These are phyloP conservation scores for Tripterygium wilfordii DNA, from an alignment of 177 flowering plant species.

Conservation along the genomic window DNA sequence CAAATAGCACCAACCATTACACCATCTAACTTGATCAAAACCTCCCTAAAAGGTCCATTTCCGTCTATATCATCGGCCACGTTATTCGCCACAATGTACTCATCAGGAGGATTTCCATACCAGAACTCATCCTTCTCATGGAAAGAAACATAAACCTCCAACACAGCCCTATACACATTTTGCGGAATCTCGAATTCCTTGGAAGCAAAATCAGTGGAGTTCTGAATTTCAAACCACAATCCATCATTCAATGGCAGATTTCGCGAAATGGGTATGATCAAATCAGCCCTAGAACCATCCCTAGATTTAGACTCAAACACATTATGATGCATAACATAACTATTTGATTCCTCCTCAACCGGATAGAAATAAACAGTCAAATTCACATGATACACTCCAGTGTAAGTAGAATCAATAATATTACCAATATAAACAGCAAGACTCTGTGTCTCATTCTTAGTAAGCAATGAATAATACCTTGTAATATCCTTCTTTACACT, in stretches of 20 bases:
- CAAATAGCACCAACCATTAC: slow-evolving; percentile 68
- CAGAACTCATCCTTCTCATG: slow-evolving; percentile 85
- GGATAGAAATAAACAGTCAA: slow-evolving; percentile 45
- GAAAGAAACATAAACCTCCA: slow-evolving; percentile 79
- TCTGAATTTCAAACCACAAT: slow-evolving; percentile 66
- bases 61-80: slow-evolving; percentile 39
- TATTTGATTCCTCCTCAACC: slow-evolving; percentile 14
- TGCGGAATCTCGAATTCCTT: slow-evolving; percentile 52
- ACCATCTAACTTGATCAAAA: slow-evolving; percentile 61
- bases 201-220: slow-evolving; percentile 36
- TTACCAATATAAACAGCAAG: slow-evolving; percentile 80
- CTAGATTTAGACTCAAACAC: slow-evolving; percentile 14
- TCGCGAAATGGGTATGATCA: slow-evolving; percentile 75
- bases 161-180: slow-evolving; percentile 69
- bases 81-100: slow-evolving; percentile 53
- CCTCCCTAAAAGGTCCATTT: slow-evolving; percentile 88
- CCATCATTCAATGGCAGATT: slow-evolving; percentile 71
- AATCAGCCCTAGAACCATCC: slow-evolving; percentile 44
- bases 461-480: slow-evolving; percentile 63
- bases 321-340: not conserved
- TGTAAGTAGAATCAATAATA: slow-evolving; percentile 41
- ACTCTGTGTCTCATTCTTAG: slow-evolving; percentile 30
- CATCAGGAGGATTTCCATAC: slow-evolving; percentile 64
- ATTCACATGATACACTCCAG: slow-evolving; percentile 52
- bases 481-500: slow-evolving; percentile 75